These are phyloP conservation scores for Penicillium bialowiezense DNA, from an alignment of 495 filamentous ascomycete species.

Conservation along the genomic window DNA sequence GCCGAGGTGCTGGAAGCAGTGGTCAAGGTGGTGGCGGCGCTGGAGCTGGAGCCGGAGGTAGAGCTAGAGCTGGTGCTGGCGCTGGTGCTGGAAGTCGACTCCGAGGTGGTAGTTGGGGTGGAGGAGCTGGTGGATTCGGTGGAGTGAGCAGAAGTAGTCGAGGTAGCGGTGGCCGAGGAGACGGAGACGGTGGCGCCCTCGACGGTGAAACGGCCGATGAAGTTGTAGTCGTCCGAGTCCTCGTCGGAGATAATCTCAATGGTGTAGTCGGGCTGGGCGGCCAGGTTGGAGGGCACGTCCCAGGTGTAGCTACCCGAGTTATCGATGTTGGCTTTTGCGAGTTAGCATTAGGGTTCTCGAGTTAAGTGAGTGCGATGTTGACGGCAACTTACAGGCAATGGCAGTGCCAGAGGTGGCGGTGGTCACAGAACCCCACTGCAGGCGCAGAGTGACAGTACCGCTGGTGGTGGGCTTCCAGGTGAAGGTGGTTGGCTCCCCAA, in stretches of 20 bases:
- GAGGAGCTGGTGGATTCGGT: conserved; percentile 39
- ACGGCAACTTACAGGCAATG: conserved; percentile 51
- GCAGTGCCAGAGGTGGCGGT: conserved; percentile 41
- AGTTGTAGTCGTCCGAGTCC: conserved; percentile 49
- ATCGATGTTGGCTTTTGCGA: conserved; percentile 42
- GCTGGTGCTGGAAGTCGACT: background rate
- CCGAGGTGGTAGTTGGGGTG: conserved; percentile 53
- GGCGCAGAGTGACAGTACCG: conserved; percentile 51
- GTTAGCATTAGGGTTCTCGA: conserved; percentile 9
- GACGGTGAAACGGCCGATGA: conserved; percentile 56
- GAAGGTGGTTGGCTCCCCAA: conserved; percentile 50
- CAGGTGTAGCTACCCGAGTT: conserved; percentile 61
- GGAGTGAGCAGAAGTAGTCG: conserved; percentile 22
- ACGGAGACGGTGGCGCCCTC: conserved; percentile 43
- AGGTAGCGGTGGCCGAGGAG: conserved; percentile 22
- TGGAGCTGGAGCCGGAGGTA: conserved; percentile 33
- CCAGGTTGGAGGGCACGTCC: conserved; percentile 43
- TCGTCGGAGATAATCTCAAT: conserved; percentile 54
- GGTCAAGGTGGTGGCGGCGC: conserved; percentile 19
- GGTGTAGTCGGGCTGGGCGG: conserved; percentile 51
- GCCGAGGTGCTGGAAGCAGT: conserved; percentile 15
- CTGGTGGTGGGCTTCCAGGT: conserved; percentile 53
- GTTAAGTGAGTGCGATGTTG: background rate
- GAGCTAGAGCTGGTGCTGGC: conserved; percentile 47
- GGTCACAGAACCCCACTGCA: conserved; percentile 49